Evolutionary conservation across 2,329 filamentous ascomycete species (phyloP), one percentile per base, ranked within the genome.

Genomic region (Plenodomus biglobosus): DNA sequence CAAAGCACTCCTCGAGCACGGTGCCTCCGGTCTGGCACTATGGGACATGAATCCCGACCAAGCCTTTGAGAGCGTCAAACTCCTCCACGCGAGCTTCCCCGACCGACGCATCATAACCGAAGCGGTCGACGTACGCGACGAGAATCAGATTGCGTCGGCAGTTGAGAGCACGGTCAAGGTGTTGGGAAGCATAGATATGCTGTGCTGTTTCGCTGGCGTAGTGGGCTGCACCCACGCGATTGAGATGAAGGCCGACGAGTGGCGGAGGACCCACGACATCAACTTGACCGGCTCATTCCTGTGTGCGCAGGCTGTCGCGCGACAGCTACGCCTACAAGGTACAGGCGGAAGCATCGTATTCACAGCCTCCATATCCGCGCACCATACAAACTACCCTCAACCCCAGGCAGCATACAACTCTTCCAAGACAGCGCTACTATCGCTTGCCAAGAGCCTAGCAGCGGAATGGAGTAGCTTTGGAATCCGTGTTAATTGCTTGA

Each of bases 371-470:
- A 86, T 89, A 40, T 87, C 83, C 1, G 87, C 78, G 0, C 85
- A 90, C 54, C 66, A 78, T 2, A 85, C 87, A 46, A 90, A 90
- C 59, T 90, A 77, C 60, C 86, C 87, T 0, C 86, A 90, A 62
- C 85, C 87, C 0, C 87, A 91, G 62, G 77, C 76, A 0, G 81
- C 83, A 0, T 91, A 92, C 64, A 91, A 92, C 56, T 83, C 84
- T 1, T 83, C 79, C 54, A 92, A 92, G 68, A 82, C 85, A 0
- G 86, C 81, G 0, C 69, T 91, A 1, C 58, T 87, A 22, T 80
- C 82, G 42, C 67, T 90, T 56, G 84, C 82, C 41, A 82, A 79
- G 54, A 84, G 78, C 30, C 71, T 91, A 15, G 87, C 87, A 0
- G 86, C 84, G 0, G 88, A 92, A 69, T 91, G 87, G 87, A 85